phyloP scores from a whole-genome alignment of 2,329 filamentous ascomycete species.

The Ampelomyces quisqualis region DNA sequence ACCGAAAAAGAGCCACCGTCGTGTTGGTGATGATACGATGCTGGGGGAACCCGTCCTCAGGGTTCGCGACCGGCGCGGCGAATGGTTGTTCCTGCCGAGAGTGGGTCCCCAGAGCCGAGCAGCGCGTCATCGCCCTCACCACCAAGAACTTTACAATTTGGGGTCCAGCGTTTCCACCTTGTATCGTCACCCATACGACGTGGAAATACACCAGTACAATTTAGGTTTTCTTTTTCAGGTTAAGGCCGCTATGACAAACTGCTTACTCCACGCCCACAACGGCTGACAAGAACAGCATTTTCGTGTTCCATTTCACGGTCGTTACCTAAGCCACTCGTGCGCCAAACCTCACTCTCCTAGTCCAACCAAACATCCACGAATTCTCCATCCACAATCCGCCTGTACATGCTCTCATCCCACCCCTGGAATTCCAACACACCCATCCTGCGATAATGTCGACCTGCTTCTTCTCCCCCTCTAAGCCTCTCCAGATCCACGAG shows the following conservation, averaged over 20 bases:
- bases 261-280: too few relatives aligned
- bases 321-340: too few relatives aligned
- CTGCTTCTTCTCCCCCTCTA: background rate
- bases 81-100: slow-evolving; percentile 5
- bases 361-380: background rate
- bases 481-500: background rate
- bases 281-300: too few relatives aligned
- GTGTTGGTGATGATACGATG: slow-evolving; percentile 16
- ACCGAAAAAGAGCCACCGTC: slow-evolving; percentile 4
- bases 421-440: background rate
- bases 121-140: slow-evolving; percentile 5
- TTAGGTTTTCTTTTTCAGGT: too few relatives aligned
- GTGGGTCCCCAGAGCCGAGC: slow-evolving; percentile 2
- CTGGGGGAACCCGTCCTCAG: slow-evolving; percentile 14
- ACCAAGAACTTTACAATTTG: too few relatives aligned
- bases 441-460: background rate
- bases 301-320: too few relatives aligned
- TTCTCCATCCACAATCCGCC: background rate
- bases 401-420: background rate
- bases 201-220: too few relatives aligned
- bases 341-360: background rate
- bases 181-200: too few relatives aligned
- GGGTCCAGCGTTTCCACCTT: too few relatives aligned
- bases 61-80: slow-evolving; percentile 5
- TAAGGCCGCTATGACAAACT: too few relatives aligned